Evolutionary conservation across 2,329 filamentous ascomycete species (phyloP), one percentile per base, ranked within the genome.

Genomic region (Epicoccum nigrum): DNA sequence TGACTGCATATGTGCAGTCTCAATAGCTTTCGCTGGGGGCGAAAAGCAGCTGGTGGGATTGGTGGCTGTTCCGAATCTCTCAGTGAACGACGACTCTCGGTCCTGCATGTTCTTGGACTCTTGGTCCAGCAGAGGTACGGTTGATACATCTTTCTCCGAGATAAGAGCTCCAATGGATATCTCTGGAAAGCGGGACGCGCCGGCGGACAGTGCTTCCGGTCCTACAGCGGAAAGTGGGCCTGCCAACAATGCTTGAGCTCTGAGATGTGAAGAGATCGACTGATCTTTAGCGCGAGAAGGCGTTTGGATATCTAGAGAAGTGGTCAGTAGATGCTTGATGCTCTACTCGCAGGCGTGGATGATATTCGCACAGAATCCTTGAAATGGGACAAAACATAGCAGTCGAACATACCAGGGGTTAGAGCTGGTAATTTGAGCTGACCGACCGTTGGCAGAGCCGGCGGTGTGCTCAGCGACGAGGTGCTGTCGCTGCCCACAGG

Each of bases 1-100:
- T 2, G 73, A 64, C 45, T 76, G 73, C 16, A 76, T 57, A 19
- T 71, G 59, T 27, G 60, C 58, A 3, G 59, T 38, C 39, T 71
- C 68, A 5, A 62, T 60, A 4, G 58, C 53, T 34, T 59, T 58
- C 8, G 68, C 64, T 34, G 60, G 58, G 4, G 62, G 51, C 15
- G 65, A 69, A 17, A 64, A 62, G 16, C 54, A 59, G 38, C 53
- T 53, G 7, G 43, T 27, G 30, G 41, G 40, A 7, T 55, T 48
- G 5, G 32, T 40, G 1, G 45, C 41, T 30, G 42, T 40, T 6
- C 38, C 44, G 16, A 30, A 4, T 7, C n/a, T 46, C 9, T 43
- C 53, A 27, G 56, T 32, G 30, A 59, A 53, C 3, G 41, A 31
- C 8, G 28, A 32, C 31, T 51, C 55, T 34, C 47, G 57, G 7